Percentiles rank a stretch among this genome's conserved stretches.
Evolutionary conservation across 441 rosid genomes (phyloP).

Genomic region (Populus tomentosa): DNA sequence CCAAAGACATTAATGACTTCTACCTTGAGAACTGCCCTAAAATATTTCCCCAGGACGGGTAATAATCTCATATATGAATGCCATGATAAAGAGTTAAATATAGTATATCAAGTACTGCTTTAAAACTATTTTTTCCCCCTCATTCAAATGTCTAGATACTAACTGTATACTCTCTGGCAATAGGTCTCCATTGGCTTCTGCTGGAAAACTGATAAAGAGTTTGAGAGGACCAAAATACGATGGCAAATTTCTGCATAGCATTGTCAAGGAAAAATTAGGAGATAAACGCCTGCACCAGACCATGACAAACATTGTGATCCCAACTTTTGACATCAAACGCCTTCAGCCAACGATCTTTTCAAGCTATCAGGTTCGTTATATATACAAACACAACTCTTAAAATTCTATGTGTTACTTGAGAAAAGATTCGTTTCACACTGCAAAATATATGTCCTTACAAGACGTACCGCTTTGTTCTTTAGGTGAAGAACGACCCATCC

Average conservation of each 20-base stretch:
- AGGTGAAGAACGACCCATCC: slow-evolving; percentile 40
- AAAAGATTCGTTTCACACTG: no score
- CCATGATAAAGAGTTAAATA: no score
- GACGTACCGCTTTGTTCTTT: neutral
- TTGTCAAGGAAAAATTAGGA: slow-evolving; percentile 33
- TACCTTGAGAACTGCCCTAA: slow-evolving; percentile 40
- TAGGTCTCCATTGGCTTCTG: slow-evolving; percentile 12
- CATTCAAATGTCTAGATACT: neutral
- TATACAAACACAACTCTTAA: no score
- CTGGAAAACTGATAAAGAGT: slow-evolving; percentile 3
- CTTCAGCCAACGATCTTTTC: no score
- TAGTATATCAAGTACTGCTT: no score
- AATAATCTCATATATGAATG: neutral
- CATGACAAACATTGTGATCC: no score
- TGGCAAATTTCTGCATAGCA: slow-evolving; percentile 23
- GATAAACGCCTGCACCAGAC: slow-evolving; percentile 29
- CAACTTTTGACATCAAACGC: no score
- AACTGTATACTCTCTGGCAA: neutral
- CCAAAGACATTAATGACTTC: slow-evolving; percentile 46
- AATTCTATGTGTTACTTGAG: no score
- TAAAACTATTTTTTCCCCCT: no score
- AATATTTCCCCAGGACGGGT: slow-evolving; percentile 49
- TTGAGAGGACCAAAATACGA: slow-evolving; percentile 32
- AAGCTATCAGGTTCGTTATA: no score
- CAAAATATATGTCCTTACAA: no score